Base-by-base conservation (phyloP, 768 basidiomycete genomes). In the Macrocybe gigantea region DNA sequence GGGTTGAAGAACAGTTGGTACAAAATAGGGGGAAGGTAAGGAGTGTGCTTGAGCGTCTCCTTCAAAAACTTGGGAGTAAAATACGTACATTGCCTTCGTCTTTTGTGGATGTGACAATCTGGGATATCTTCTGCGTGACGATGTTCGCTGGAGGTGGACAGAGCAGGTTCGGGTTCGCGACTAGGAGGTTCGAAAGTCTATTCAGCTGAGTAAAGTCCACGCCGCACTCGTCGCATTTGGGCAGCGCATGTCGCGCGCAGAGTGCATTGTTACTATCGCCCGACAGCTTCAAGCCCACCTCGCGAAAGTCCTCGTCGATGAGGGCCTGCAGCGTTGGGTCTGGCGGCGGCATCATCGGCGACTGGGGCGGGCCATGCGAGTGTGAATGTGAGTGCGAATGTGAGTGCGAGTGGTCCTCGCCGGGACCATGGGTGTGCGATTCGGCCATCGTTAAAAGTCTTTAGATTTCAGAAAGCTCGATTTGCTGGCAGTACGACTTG, bases 81-180 rank as follows among this genome's bases (percentile, higher is more conserved):
- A 13, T 45, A 73, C 90, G 60, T 60, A 92, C 92, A 64, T 99
- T 99, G 50, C 96, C 96, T 53, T 95, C 90, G 41, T 98, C 95
- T 62, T 97, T 97, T 5, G 85, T 83, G 41, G 75, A 70, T 10
- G 79, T 84, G 48, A 97, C 79, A 14, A 81, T 76, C 54, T 84
- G 79, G 0, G 87, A 78, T 13, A 95, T 69, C 53, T 88, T 85
- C 58, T 83, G 82, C 6, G 84, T 82, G 43, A 88, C 70, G 41
- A 93, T 74, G 52, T 82, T 85, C 30, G 82, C 78, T 4, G 93
- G 92, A 1, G 93, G 93, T 14, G 83, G 92, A 57, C 88, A 88
- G 42, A 80, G 76, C 12, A 89, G 68, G 52, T 74, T 78, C 30
- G 87, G 84, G 59, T 92, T 83, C 54, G 73, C 65, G 51, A 77